Conservation (phyloP, 495 filamentous ascomycete genomes). For the Pseudotulostoma volvatum region DNA sequence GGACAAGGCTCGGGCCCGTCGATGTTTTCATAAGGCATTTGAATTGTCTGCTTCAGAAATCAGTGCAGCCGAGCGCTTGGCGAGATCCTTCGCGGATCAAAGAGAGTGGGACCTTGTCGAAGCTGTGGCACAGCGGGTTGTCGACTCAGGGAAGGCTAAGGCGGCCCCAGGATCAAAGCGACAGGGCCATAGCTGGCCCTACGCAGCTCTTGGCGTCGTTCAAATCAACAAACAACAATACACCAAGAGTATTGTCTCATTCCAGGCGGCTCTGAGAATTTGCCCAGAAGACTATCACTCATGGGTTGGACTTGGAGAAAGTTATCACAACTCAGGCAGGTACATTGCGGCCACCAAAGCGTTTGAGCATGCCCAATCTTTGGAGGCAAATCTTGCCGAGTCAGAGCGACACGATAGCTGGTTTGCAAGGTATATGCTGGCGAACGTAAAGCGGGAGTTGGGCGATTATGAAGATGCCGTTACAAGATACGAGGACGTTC, state of each 20-base stretch:
- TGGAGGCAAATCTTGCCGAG: constrained; percentile 33
- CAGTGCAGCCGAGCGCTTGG: constrained; percentile 73
- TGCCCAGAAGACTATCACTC: constrained; percentile 77
- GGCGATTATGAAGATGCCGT: constrained; percentile 78
- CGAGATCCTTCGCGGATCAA: constrained; percentile 67
- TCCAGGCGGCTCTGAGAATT: constrained; percentile 76
- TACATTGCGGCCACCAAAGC: constrained; percentile 88
- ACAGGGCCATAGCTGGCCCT: constrained; percentile 88
- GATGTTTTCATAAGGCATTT: constrained; percentile 93
- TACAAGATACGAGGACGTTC: constrained; percentile 52
- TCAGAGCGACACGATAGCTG: constrained; percentile 49
- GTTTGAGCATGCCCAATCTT: constrained; percentile 59
- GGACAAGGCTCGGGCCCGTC: constrained; percentile 66
- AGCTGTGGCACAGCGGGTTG: constrained; percentile 73
- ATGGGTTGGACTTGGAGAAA: constrained; percentile 91
- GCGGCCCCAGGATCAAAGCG: constrained; percentile 82
- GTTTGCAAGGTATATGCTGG: constrained; percentile 96
- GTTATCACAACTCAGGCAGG: constrained; percentile 83
- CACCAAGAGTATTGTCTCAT: constrained; percentile 68
- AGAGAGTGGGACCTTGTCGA: constrained; percentile 95
- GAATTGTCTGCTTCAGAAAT: constrained; percentile 82
- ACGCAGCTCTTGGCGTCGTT: constrained; percentile 88
- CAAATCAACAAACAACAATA: constrained; percentile 93
- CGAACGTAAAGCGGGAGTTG: constrained; percentile 82
- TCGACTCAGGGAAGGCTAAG: constrained; percentile 80